These are phyloP conservation scores for Podospora appendiculata DNA, from an alignment of 495 filamentous ascomycete genomes.

Conservation along the genomic window DNA sequence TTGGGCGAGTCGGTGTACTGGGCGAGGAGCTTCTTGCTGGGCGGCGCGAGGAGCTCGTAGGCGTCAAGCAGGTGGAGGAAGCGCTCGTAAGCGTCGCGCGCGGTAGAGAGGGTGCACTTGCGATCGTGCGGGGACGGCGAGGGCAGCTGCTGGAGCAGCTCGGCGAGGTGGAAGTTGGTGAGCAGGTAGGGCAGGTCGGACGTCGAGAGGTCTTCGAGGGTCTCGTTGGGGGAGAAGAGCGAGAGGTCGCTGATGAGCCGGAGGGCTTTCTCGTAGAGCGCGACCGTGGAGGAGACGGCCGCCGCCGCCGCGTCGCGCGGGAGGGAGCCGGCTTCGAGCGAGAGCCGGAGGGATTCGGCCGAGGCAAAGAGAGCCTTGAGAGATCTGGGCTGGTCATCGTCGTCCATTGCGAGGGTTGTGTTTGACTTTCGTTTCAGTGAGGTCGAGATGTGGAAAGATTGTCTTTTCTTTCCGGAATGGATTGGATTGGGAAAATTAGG, in stretches of 20 bases:
- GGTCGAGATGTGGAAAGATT: not conserved
- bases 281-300: constrained; percentile 57
- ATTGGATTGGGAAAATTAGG: too few species aligned
- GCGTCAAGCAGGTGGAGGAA: constrained; percentile 69
- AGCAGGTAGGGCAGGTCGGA: constrained; percentile 66
- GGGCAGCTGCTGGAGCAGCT: constrained; percentile 33
- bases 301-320: constrained; percentile 43
- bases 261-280: constrained; percentile 65
- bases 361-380: constrained; percentile 41
- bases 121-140: constrained; percentile 52
- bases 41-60: constrained; percentile 62
- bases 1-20: constrained; percentile 58
- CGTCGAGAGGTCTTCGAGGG: constrained; percentile 79
- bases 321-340: constrained; percentile 16
- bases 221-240: constrained; percentile 86
- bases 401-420: not conserved
- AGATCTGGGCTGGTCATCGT: constrained; percentile 29
- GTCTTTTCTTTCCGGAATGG: not conserved
- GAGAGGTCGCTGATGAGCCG: constrained; percentile 60
- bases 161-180: constrained; percentile 23
- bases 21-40: constrained; percentile 65
- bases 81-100: constrained; percentile 62
- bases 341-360: constrained; percentile 43
- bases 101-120: constrained; percentile 50
- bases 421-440: not conserved